Conservation (phyloP, 495 filamentous ascomycete species). For the Lepraria neglecta region DNA sequence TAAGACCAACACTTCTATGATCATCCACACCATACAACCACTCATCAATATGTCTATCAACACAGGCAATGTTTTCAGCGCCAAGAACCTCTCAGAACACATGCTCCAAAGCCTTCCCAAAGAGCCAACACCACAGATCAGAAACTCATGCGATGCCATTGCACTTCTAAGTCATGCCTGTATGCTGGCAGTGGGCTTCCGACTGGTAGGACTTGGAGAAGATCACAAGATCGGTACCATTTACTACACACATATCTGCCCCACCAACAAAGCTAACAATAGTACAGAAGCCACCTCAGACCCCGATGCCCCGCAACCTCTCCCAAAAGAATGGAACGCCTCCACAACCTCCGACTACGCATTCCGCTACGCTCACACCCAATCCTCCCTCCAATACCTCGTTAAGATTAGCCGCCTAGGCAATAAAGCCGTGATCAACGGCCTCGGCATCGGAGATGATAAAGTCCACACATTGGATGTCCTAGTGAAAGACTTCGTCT, state of each 20-base stretch:
- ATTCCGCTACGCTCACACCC: conserved; percentile 85
- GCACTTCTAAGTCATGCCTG: conserved; percentile 80
- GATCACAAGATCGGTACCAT: conserved; percentile 59
- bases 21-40: neutral
- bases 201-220: conserved; percentile 75
- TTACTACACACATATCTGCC: too few species aligned
- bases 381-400: conserved; percentile 80
- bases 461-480: conserved; percentile 73
- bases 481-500: conserved; percentile 68
- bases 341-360: conserved; percentile 55
- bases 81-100: conserved; percentile 22
- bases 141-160: conserved; percentile 74
- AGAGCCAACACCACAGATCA: conserved; percentile 53
- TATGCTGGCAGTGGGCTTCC: conserved; percentile 74
- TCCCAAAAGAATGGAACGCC: conserved; percentile 74
- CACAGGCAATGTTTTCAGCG: conserved; percentile 26
- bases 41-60: conserved; percentile 24
- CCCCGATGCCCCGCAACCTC: conserved; percentile 39
- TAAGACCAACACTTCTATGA: neutral
- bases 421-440: conserved; percentile 74
- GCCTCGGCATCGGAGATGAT: conserved; percentile 70
- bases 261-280: conserved; percentile 16
- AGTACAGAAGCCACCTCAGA: conserved; percentile 46
- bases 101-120: conserved; percentile 37
- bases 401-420: conserved; percentile 77